These are phyloP conservation scores for Biscogniauxia sp. DNA, from an alignment of 2,329 filamentous ascomycete species.

Conservation along the genomic window DNA sequence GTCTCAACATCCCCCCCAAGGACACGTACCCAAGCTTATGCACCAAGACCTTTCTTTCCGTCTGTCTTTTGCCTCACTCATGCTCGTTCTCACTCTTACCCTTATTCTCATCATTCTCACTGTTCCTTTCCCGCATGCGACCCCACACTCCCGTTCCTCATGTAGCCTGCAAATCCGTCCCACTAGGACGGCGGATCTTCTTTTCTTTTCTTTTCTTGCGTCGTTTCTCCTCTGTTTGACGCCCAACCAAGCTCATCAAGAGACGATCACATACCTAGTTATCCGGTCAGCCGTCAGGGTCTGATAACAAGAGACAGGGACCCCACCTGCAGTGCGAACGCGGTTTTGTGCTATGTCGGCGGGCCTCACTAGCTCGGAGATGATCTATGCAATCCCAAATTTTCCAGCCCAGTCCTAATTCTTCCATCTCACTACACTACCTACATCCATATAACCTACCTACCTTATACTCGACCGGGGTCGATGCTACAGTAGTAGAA, in stretches of 20 bases:
- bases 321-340: constrained; percentile 14
- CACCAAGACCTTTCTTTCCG: not conserved
- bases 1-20: not conserved
- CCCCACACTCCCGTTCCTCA: not conserved
- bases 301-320: constrained; percentile 7
- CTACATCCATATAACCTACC: not conserved
- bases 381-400: constrained; percentile 19
- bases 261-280: constrained; percentile 15
- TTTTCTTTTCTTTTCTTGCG: not conserved
- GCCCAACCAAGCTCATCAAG: constrained; percentile 7
- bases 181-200: not conserved
- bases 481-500: constrained; percentile 14
- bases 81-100: no score
- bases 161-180: not conserved
- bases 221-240: not conserved
- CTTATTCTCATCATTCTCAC: no score
- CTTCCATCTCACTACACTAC: constrained; percentile 6
- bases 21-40: not conserved
- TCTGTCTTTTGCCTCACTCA: no score
- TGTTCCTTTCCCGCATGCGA: not conserved
- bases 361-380: constrained; percentile 14
- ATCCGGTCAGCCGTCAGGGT: constrained; percentile 14
- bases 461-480: constrained; percentile 11
- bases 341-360: constrained; percentile 16
- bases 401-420: constrained; percentile 16